A percentile compares a stretch with the other conserved stretches of the same genome.
These are phyloP conservation scores for Lentinus polychrous DNA, from an alignment of 1,284 basidiomycete species.

Conservation along the genomic window DNA sequence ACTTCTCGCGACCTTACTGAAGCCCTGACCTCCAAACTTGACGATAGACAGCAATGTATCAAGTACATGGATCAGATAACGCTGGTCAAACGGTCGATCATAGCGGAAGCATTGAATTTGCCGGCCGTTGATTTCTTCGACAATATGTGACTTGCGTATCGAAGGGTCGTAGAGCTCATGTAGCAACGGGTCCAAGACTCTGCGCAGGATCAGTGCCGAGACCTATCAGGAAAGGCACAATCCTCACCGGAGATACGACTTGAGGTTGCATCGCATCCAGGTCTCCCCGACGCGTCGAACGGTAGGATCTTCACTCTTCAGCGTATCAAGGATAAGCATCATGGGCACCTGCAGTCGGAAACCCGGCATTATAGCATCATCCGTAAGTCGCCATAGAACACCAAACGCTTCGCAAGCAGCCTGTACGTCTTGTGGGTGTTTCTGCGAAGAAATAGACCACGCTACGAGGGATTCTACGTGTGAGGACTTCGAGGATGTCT, in stretches of 20 bases:
- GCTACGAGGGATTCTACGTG: slow-evolving; percentile 77
- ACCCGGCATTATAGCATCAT: slow-evolving; percentile 77
- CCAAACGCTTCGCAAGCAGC: slow-evolving; percentile 85
- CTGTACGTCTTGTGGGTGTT: slow-evolving; percentile 39
- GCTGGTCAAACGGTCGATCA: slow-evolving; percentile 72
- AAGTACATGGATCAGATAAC: slow-evolving; percentile 62
- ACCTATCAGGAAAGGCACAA: not conserved
- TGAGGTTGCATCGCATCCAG: slow-evolving; percentile 93
- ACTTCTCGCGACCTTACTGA: slow-evolving; percentile 62
- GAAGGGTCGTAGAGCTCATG: slow-evolving; percentile 69
- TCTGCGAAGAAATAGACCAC: slow-evolving; percentile 50
- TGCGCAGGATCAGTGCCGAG: slow-evolving; percentile 23
- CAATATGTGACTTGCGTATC: slow-evolving; percentile 46
- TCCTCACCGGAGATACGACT: slow-evolving; percentile 78
- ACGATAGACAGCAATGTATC: slow-evolving; percentile 76
- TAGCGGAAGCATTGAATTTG: slow-evolving; percentile 66
- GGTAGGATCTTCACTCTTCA: slow-evolving; percentile 70
- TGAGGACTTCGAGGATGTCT: slow-evolving; percentile 51
- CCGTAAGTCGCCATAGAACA: slow-evolving; percentile 85
- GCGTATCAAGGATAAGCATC: slow-evolving; percentile 79
- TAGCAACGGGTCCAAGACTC: slow-evolving; percentile 86
- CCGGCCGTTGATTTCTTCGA: slow-evolving; percentile 51
- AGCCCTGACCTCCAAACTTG: slow-evolving; percentile 84
- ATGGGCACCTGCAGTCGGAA: slow-evolving; percentile 80
- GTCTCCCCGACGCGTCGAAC: slow-evolving; percentile 80